phyloP scores from a whole-genome alignment of 2,329 filamentous ascomycete genomes.

The Botrytis tulipae region DNA sequence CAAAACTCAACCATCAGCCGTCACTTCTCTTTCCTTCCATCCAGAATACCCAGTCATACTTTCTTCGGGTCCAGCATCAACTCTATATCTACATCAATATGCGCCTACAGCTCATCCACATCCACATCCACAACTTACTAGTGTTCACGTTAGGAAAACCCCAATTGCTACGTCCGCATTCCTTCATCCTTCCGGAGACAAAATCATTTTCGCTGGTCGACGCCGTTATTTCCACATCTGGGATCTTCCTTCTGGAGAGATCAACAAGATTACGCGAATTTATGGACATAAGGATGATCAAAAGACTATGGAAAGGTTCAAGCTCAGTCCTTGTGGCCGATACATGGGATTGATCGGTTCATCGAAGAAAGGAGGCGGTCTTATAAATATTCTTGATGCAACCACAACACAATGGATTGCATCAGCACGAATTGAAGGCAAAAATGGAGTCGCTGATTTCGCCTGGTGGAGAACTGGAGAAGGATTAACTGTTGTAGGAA shows the following conservation, averaged over 20 bases:
- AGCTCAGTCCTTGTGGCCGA: conserved; percentile 78
- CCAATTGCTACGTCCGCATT: conserved; percentile 85
- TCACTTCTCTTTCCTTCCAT: conserved; percentile 86
- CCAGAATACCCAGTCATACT: conserved; percentile 84
- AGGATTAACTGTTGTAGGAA: conserved; percentile 78
- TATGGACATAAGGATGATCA: conserved; percentile 78
- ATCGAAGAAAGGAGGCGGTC: conserved; percentile 79
- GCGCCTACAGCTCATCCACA: conserved; percentile 70
- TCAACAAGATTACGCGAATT: conserved; percentile 78
- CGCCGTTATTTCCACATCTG: conserved; percentile 92
- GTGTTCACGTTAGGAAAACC: conserved; percentile 79
- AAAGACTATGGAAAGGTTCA: conserved; percentile 87
- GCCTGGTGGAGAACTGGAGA: conserved; percentile 86
- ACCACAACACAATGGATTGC: conserved; percentile 83
- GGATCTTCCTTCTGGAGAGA: conserved; percentile 76
- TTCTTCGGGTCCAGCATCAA: conserved; percentile 81
- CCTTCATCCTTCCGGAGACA: conserved; percentile 66
- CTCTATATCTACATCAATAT: conserved; percentile 86
- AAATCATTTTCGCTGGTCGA: conserved; percentile 84
- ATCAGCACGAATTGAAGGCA: conserved; percentile 76
- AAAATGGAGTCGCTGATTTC: conserved; percentile 84
- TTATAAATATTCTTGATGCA: conserved; percentile 81
- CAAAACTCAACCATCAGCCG: conserved; percentile 71
- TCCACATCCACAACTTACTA: conserved; percentile 86
- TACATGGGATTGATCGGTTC: conserved; percentile 83